A percentile compares a stretch with the other conserved stretches of the same genome.
Conservation (phyloP, 108 stramenopile genomes). For the Cyclostephanos tholiformis region DNA sequence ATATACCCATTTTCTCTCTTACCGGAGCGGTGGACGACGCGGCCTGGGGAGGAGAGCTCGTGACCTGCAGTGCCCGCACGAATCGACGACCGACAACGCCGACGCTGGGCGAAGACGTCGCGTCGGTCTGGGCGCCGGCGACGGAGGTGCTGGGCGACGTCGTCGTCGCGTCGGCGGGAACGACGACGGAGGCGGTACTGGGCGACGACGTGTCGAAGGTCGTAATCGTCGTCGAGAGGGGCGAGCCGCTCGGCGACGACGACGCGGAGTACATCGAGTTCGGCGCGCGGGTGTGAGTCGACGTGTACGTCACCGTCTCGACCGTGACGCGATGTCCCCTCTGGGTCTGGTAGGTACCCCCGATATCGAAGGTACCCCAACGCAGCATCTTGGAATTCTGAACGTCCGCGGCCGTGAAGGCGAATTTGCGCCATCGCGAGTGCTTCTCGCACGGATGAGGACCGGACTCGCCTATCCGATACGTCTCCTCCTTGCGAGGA, state of each 20-base stretch:
- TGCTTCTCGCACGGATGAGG: conserved; percentile 40
- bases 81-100: too few relatives aligned
- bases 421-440: conserved; percentile 45
- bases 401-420: conserved; percentile 45
- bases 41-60: too few relatives aligned
- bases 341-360: conserved; percentile 28
- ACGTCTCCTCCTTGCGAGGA: conserved; percentile 28
- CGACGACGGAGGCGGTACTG: not conserved
- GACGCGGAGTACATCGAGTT: too few relatives aligned
- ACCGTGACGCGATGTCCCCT: conserved; percentile 27
- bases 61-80: too few relatives aligned
- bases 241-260: too few relatives aligned
- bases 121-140: too few relatives aligned
- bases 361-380: conserved; percentile 35
- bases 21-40: conserved; percentile 7
- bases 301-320: conserved; percentile 31
- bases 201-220: too few relatives aligned
- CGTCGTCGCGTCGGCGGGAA: not conserved
- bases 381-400: conserved; percentile 37
- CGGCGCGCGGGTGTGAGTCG: not conserved
- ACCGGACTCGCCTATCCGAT: conserved; percentile 46
- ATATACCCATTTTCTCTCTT: too few relatives aligned
- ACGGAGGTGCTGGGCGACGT: too few relatives aligned
- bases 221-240: too few relatives aligned
- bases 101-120: too few relatives aligned